Evolutionary conservation across 2,329 filamentous ascomycete species (phyloP).

Genomic region (Chlorencoelia australis): DNA sequence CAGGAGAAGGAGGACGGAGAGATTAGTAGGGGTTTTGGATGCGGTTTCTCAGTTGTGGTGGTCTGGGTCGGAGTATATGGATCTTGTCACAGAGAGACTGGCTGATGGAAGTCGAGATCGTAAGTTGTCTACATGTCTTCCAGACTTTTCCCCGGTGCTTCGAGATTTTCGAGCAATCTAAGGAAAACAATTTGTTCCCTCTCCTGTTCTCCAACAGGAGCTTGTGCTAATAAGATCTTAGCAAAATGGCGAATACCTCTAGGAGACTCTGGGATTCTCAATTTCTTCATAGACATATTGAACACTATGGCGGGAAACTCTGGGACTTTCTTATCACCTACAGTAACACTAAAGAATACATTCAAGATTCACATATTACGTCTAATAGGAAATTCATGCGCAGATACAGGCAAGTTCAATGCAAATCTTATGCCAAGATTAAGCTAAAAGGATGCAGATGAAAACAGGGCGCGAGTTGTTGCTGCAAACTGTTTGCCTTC

Average conservation of each 20-base stretch:
- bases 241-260: constrained; percentile 46
- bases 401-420: constrained; percentile 40
- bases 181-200: no score
- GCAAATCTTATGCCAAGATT: not conserved
- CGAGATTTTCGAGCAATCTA: not conserved
- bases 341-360: constrained; percentile 30
- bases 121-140: constrained; percentile 27
- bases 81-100: constrained; percentile 39
- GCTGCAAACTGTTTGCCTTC: constrained; percentile 36
- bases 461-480: constrained; percentile 48
- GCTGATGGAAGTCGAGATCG: constrained; percentile 46
- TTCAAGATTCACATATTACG: constrained; percentile 47
- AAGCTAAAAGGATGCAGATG: constrained; percentile 32
- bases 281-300: constrained; percentile 43
- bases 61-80: constrained; percentile 33
- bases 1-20: constrained; percentile 20
- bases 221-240: constrained; percentile 26
- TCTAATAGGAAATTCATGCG: constrained; percentile 51
- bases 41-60: constrained; percentile 31
- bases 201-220: no score
- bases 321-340: constrained; percentile 1
- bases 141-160: not conserved
- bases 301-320: constrained; percentile 23
- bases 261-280: constrained; percentile 47
- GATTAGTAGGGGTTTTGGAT: constrained; percentile 15